A percentile compares a stretch with the other conserved stretches of the same genome.
Evolutionary conservation across 108 stramenopile genomes (phyloP).

Genomic region (Fragilaria crotonensis): DNA sequence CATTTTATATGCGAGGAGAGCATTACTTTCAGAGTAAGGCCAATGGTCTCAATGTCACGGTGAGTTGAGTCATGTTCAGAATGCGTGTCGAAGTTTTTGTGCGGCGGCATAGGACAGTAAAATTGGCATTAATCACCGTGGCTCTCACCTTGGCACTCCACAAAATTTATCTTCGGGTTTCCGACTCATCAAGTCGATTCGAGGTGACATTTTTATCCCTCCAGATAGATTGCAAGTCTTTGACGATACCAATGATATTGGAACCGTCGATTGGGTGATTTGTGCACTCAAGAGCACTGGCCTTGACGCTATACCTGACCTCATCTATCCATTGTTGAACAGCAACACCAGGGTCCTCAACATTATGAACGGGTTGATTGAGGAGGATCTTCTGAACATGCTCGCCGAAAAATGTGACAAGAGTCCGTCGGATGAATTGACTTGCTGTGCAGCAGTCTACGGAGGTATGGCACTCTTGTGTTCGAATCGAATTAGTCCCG

Average conservation of each 20-base stretch:
- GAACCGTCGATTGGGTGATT: constrained; percentile 72
- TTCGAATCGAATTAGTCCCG: constrained; percentile 60
- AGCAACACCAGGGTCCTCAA: constrained; percentile 49
- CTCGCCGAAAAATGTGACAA: constrained; percentile 15
- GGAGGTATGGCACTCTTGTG: constrained; percentile 82
- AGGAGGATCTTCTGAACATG: constrained; percentile 56
- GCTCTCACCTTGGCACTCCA: too few species aligned
- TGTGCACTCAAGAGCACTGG: constrained; percentile 62
- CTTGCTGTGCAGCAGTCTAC: constrained; percentile 61
- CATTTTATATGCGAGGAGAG: constrained; percentile 68
- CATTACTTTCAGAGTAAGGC: constrained; percentile 39
- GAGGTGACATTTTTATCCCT: constrained; percentile 67
- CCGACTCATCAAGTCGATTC: constrained; percentile 19
- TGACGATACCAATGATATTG: constrained; percentile 25
- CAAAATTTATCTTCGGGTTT: too few species aligned
- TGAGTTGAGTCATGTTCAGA: neutral
- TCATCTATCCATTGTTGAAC: constrained; percentile 52
- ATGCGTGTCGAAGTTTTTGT: neutral
- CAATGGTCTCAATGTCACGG: constrained; percentile 55
- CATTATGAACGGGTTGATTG: constrained; percentile 85
- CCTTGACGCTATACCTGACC: constrained; percentile 42
- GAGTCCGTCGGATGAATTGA: constrained; percentile 15
- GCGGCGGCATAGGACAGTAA: neutral
- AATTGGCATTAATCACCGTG: too few species aligned
- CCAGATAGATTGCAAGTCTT: constrained; percentile 46